Evolutionary conservation across 106 monocot genomes (phyloP).

Genomic region (Vanilla planifolia): DNA sequence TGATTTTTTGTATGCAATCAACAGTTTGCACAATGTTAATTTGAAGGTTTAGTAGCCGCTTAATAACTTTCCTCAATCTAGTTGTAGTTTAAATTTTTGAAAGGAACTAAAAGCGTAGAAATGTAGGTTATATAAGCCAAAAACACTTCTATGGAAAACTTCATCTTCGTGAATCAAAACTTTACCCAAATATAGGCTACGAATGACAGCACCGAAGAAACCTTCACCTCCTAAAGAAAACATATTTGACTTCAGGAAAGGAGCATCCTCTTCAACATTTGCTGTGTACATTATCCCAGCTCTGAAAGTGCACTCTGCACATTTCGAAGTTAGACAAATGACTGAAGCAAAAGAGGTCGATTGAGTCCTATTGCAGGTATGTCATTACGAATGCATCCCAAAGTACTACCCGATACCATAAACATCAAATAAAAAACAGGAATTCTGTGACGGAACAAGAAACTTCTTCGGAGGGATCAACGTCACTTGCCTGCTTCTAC

Average conservation of each 20-base stretch:
- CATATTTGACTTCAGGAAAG: slow-evolving; percentile 67
- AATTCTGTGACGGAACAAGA: background rate
- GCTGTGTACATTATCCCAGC: slow-evolving; percentile 95
- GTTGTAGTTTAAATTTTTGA: too few species aligned
- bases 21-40: too few species aligned
- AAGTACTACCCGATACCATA: too few species aligned
- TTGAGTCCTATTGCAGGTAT: too few species aligned
- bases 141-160: too few species aligned
- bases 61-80: too few species aligned
- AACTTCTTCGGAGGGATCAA: background rate
- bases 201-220: slow-evolving; percentile 67
- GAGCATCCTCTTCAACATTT: slow-evolving; percentile 23
- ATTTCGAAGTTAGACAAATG: slow-evolving; percentile 35
- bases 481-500: slow-evolving; percentile 85
- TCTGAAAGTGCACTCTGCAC: slow-evolving; percentile 76
- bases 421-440: background rate
- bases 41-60: too few species aligned
- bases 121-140: too few species aligned
- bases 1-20: too few species aligned
- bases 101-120: too few species aligned
- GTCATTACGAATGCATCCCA: too few species aligned
- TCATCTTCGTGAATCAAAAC: background rate
- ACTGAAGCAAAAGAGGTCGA: background rate
- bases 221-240: slow-evolving; percentile 67
- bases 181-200: slow-evolving; percentile 84